These are phyloP conservation scores for Brassica hybrid DNA, from an alignment of 441 rosid species.

Conservation along the genomic window DNA sequence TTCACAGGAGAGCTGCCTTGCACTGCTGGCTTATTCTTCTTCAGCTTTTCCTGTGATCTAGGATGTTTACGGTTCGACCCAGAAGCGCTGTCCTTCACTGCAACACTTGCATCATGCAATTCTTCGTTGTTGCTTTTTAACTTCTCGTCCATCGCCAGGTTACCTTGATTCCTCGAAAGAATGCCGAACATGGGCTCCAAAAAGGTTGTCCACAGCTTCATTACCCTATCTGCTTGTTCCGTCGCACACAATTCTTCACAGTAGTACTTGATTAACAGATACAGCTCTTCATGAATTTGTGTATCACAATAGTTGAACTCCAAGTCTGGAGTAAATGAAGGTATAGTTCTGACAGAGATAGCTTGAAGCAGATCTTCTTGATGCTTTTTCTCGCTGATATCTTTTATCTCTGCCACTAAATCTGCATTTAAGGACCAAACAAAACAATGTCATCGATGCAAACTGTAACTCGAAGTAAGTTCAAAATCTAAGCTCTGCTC, in stretches of 20 bases:
- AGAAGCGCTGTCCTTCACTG: constrained; percentile 54
- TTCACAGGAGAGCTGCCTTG: constrained; percentile 67
- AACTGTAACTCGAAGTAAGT: constrained; percentile 16
- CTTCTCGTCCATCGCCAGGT: constrained; percentile 74
- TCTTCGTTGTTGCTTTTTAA: constrained; percentile 52
- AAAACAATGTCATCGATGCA: constrained; percentile 24
- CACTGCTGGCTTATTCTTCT: constrained; percentile 58
- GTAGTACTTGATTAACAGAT: constrained; percentile 87
- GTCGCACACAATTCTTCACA: constrained; percentile 86
- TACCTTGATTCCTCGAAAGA: constrained; percentile 76
- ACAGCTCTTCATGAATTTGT: constrained; percentile 88
- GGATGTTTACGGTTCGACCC: constrained; percentile 54
- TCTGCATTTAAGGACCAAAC: constrained; percentile 35
- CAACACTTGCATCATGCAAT: constrained; percentile 50
- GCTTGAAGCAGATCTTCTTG: constrained; percentile 85
- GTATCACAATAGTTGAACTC: constrained; percentile 80
- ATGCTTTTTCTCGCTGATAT: constrained; percentile 83
- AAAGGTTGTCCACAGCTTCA: constrained; percentile 94
- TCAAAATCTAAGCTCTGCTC: constrained; percentile 19
- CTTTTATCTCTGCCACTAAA: constrained; percentile 87
- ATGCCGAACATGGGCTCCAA: constrained; percentile 90
- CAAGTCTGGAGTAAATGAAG: constrained; percentile 72
- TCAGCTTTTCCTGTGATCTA: constrained; percentile 61
- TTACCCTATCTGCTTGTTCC: constrained; percentile 84
- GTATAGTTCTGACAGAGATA: constrained; percentile 74